Evolutionary conservation across 2,329 filamentous ascomycete genomes (phyloP), one percentile per base, ranked within the genome.

Genomic region (Ascochyta koolunga): DNA sequence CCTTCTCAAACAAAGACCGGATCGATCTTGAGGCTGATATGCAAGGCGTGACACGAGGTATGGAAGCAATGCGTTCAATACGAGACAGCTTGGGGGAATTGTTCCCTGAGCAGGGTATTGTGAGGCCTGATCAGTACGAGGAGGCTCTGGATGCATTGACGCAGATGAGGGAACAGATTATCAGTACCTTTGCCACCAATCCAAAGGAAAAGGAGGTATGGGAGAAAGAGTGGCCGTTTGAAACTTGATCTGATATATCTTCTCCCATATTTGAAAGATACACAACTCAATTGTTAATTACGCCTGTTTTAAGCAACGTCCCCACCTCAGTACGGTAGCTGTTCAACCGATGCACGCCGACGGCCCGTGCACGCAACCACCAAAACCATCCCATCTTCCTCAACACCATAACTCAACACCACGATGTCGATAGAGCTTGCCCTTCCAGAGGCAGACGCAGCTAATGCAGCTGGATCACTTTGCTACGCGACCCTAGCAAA

Each of bases 51-150:
- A 49, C 50, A 18, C 56, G 57, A 7, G 68, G 62, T 21, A 72
- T 73, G 60, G 56, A 63, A 35, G 58, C 60, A n/a, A 72, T 73
- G 68, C 45, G 55, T 37, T 48, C 56, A 21, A 59, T 68, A 15
- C 50, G 58, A 44, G 62, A 69, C 18, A 59, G 39, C 31, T 32
- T 71, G 8, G 67, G 56, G 54, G 64, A 65, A 25, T 32, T 69
- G 24, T 70, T 68, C 38, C 62, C 66, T 21, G 60, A 66, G 32
- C 52, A 64, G 41, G 66, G 63, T 5, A 58, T 66, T n/a, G 64
- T 69, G 22, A 61, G 50, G 46, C 36, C 29, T 11, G 65, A 68
- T 5, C 55, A 57, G 33, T 70, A 70, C 41, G 60, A 69, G 18
- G 66, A 68, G 50, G 31, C 62, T 27, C 31, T 63, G 15, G 53